phyloP scores from a whole-genome alignment of 1,139 yeast species.

The Geotrichum reessii region DNA sequence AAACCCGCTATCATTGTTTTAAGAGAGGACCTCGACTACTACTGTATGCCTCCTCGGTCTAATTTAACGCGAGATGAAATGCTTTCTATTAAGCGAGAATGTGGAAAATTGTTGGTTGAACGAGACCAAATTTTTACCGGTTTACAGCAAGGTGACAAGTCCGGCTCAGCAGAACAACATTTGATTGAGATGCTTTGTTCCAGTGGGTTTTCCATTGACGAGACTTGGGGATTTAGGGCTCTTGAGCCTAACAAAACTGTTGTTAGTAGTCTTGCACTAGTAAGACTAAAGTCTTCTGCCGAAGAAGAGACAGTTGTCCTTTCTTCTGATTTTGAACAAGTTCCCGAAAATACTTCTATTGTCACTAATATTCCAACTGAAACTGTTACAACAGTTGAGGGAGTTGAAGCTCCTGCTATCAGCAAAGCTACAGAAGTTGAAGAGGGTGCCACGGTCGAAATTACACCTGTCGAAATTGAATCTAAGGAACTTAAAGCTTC shows the following conservation, averaged over 20 bases:
- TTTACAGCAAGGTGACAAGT: constrained; percentile 37
- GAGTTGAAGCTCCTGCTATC: not conserved
- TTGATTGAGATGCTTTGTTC: constrained; percentile 90
- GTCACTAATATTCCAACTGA: not conserved
- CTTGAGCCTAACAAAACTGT: constrained; percentile 84
- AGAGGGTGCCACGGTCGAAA: not conserved
- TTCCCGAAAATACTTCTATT: not conserved
- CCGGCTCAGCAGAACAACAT: constrained; percentile 94
- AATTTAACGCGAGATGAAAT: constrained; percentile 37
- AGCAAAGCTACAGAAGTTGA: not conserved
- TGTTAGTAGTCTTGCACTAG: constrained; percentile 76
- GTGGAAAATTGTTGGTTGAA: constrained; percentile 49
- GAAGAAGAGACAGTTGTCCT: constrained; percentile 2
- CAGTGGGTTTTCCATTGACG: constrained; percentile 65
- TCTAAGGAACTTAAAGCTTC: not conserved
- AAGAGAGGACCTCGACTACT: constrained; percentile 90
- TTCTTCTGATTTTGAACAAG: constrained; percentile 2
- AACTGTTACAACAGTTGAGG: not conserved
- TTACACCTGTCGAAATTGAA: not conserved
- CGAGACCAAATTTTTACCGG: constrained; percentile 69
- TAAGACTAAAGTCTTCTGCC: constrained; percentile 42
- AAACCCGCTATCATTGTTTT: constrained; percentile 90
- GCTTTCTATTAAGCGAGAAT: constrained; percentile 60
- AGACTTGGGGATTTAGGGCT: constrained; percentile 82
- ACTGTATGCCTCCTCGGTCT: constrained; percentile 67